Base-by-base conservation (phyloP, 148 eudicot genomes). In the Limonium bicolor region DNA sequence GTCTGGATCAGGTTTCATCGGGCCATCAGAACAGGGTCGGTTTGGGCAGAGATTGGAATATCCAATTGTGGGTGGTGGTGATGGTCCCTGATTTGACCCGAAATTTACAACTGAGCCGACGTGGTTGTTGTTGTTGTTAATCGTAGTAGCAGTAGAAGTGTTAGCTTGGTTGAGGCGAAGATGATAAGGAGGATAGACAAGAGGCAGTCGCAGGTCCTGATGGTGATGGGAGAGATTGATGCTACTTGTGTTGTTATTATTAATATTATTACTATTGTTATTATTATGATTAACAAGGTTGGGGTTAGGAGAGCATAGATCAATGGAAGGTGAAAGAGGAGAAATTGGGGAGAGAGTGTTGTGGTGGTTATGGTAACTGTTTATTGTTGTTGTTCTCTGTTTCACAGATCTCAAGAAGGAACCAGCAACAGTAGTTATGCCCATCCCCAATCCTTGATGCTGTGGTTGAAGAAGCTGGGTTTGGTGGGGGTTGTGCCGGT, bases 351-450 rank as follows among this genome's bases (percentile, higher is more conserved):
- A 60, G 12, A 58, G 39, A 0, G 55, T n/a, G n/a, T n/a, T 27
- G 3, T 40, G 25, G 16, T 26, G 26, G 6, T 37, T 32, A 20
- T 36, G 40, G 25, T 68, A 61, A 13, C 55, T 67, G 53, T 62
- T 61, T 29, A 29, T 7, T 29, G 10, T n/a, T 3, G 26, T 27
- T 8, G 62, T 59, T 40, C 84, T 62, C 8, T 55, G 73, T 46
- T 75, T 90, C 1, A 90, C 82, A 59, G 70, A 64, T 70, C 74
- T 73, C 48, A 73, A 22, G 3, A 23, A 43, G 30, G 16, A 12
- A 5, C 38, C 38, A 6, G n/a, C n/a, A n/a, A n/a, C n/a, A n/a
- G n/a, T n/a, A n/a, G n/a, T n/a, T n/a, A n/a, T n/a, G n/a, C n/a
- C n/a, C n/a, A n/a, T n/a, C n/a, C n/a, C n/a, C n/a, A n/a, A n/a